Percentiles rank a stretch among this genome's conserved stretches.
phyloP scores from a whole-genome alignment of 371 early-diverging fungal species.

The Rhizopus sp. region DNA sequence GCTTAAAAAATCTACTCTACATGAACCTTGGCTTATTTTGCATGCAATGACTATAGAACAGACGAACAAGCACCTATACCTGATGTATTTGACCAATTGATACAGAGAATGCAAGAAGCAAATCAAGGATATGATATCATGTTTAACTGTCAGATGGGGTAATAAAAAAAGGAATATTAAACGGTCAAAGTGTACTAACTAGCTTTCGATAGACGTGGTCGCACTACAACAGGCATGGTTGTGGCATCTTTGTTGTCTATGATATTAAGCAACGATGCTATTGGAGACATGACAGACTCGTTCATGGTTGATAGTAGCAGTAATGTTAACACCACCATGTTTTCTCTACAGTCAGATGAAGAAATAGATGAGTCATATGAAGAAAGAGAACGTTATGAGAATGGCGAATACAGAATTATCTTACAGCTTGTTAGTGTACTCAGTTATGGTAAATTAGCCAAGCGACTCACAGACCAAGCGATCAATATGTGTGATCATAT shows the following conservation, averaged over 20 bases:
- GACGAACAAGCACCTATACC: slow-evolving; percentile 80
- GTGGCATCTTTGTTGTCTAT: slow-evolving; percentile 60
- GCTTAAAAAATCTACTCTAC: slow-evolving; percentile 1
- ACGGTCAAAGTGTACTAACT: background rate
- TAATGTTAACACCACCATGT: background rate
- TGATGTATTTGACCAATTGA: slow-evolving; percentile 66
- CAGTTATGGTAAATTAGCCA: slow-evolving; percentile 67
- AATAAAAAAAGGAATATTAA: background rate
- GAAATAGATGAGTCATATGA: slow-evolving; percentile 43
- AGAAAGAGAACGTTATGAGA: slow-evolving; percentile 49
- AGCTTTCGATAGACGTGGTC: slow-evolving; percentile 59
- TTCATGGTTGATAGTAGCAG: slow-evolving; percentile 25
- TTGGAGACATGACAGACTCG: slow-evolving; percentile 34
- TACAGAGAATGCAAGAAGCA: slow-evolving; percentile 47
- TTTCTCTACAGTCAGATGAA: slow-evolving; percentile 3
- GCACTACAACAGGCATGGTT: slow-evolving; percentile 80
- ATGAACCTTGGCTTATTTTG: background rate
- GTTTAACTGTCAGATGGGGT: slow-evolving; percentile 84
- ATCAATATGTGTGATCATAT: slow-evolving; percentile 77
- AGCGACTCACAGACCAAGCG: slow-evolving; percentile 69
- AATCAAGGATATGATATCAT: slow-evolving; percentile 48
- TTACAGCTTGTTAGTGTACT: slow-evolving; percentile 70
- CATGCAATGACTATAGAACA: slow-evolving; percentile 36
- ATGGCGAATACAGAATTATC: slow-evolving; percentile 70
- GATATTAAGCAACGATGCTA: slow-evolving; percentile 41